phyloP scores from a whole-genome alignment of 345 rosid genomes.

The Camelina sativa region DNA sequence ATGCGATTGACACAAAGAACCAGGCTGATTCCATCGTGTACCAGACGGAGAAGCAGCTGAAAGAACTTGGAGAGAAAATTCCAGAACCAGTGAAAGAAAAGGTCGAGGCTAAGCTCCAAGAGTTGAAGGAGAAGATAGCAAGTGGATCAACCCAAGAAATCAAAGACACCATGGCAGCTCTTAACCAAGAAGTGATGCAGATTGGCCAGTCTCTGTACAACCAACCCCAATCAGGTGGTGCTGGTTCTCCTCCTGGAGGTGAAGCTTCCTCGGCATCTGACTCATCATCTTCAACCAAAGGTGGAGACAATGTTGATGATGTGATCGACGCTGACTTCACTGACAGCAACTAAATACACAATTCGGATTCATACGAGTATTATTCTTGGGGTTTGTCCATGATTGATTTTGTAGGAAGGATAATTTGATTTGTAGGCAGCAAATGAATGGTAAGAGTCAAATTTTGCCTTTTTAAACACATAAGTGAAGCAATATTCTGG shows the following conservation, averaged over 20 bases:
- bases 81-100: slow-evolving; percentile 90
- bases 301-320: slow-evolving; percentile 58
- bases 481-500: background rate
- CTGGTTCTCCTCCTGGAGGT: slow-evolving; percentile 60
- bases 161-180: slow-evolving; percentile 83
- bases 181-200: slow-evolving; percentile 97
- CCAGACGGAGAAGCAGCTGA: slow-evolving; percentile 95
- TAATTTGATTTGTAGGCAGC: slow-evolving; percentile 5
- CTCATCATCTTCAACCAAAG: slow-evolving; percentile 52
- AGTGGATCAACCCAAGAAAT: slow-evolving; percentile 76
- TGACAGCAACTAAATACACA: slow-evolving; percentile 66
- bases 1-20: slow-evolving; percentile 94
- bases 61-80: slow-evolving; percentile 92
- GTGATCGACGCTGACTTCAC: slow-evolving; percentile 89
- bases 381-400: background rate
- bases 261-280: slow-evolving; percentile 48
- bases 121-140: slow-evolving; percentile 74
- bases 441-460: slow-evolving; percentile 19
- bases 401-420: slow-evolving; percentile 10
- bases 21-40: slow-evolving; percentile 93
- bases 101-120: slow-evolving; percentile 84
- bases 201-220: slow-evolving; percentile 91
- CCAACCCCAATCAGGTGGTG: slow-evolving; percentile 71
- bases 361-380: background rate
- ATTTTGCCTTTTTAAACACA: slow-evolving; percentile 5